Evolutionary conservation across 306 rosid species (phyloP).

Genomic region (Castanea crenata): DNA sequence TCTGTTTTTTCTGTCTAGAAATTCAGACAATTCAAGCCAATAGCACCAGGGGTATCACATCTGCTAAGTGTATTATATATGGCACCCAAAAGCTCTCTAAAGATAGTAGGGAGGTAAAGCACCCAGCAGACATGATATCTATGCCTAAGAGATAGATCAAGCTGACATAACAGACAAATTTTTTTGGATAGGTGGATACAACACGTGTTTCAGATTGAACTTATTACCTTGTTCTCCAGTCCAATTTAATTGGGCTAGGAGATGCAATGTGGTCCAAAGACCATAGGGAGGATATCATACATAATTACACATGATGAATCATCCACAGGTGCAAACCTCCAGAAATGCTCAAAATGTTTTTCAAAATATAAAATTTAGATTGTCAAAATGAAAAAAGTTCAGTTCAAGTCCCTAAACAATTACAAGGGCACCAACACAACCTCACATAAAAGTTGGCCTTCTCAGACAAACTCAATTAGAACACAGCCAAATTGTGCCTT

Average conservation of each 20-base stretch:
- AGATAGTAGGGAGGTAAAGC: not conserved
- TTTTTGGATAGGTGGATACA: not conserved
- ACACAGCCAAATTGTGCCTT: not conserved
- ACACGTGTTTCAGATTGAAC: not conserved
- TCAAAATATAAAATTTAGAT: too few relatives aligned
- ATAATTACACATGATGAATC: too few relatives aligned
- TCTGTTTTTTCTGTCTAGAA: not conserved
- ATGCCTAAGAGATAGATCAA: not conserved
- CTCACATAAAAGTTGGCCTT: not conserved
- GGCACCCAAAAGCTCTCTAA: not conserved
- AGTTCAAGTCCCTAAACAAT: not conserved
- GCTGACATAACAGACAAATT: not conserved
- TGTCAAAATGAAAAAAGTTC: not conserved
- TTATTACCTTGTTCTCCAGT: not conserved
- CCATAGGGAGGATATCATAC: too few relatives aligned
- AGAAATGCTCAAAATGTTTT: too few relatives aligned
- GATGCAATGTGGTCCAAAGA: too few relatives aligned
- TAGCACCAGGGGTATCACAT: not conserved
- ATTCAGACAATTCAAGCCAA: not conserved
- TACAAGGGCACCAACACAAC: not conserved
- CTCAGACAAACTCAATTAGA: not conserved
- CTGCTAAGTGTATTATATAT: too few relatives aligned
- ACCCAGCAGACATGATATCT: not conserved
- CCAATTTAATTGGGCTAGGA: not conserved
- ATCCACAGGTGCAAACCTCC: too few relatives aligned